These are phyloP conservation scores for Fraxinus quadrangulata DNA, from an alignment of 257 asterid genomes.

Conservation along the genomic window DNA sequence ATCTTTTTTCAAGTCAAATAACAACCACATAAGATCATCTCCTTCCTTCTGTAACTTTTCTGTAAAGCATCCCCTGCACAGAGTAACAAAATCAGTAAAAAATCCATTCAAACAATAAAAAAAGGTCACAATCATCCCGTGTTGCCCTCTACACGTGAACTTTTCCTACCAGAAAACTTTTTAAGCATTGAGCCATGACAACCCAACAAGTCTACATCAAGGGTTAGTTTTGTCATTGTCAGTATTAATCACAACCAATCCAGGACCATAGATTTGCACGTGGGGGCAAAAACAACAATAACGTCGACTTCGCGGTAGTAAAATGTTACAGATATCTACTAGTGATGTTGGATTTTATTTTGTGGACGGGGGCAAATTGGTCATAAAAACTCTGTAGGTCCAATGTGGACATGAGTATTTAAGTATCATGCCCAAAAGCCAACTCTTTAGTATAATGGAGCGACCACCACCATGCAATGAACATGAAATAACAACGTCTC, in stretches of 20 bases:
- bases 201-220: not conserved
- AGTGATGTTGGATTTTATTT: not conserved
- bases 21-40: no score
- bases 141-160: slow-evolving; percentile 48
- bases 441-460: slow-evolving; percentile 33
- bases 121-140: slow-evolving; percentile 47
- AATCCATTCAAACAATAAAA: slow-evolving; percentile 23
- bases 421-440: slow-evolving; percentile 5
- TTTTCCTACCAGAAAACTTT: slow-evolving; percentile 21
- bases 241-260: not conserved
- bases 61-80: no score
- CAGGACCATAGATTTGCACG: not conserved
- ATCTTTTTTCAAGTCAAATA: no score
- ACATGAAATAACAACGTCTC: not conserved
- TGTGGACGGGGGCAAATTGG: slow-evolving; percentile 18
- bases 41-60: no score
- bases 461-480: slow-evolving; percentile 43
- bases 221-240: slow-evolving; percentile 21
- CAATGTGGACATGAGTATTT: slow-evolving; percentile 8
- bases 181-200: slow-evolving; percentile 15
- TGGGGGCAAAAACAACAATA: not conserved
- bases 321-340: no score
- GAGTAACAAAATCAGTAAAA: not conserved
- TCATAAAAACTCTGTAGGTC: not conserved
- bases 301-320: no score